A percentile compares a stretch with the other conserved stretches of the same genome.
Evolutionary conservation across 2,329 filamentous ascomycete genomes (phyloP).

Genomic region (Talaromyces islandicus): DNA sequence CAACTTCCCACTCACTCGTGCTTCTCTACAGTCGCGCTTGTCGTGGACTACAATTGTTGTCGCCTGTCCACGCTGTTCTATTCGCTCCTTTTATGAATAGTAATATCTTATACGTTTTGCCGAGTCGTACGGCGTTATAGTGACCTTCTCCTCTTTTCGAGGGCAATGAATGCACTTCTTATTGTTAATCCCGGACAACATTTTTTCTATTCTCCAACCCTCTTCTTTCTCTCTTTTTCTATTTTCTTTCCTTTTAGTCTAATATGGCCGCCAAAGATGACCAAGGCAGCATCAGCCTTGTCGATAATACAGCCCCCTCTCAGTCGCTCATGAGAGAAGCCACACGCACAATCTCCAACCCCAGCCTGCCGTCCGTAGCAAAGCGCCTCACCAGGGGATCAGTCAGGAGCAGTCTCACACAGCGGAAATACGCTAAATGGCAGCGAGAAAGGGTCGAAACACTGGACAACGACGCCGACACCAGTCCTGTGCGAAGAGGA

Average conservation of each 20-base stretch:
- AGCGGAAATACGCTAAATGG: slow-evolving; percentile 44
- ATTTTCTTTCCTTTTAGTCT: background rate
- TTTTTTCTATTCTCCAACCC: background rate
- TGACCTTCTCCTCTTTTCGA: background rate
- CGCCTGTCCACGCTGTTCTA: background rate
- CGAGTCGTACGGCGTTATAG: background rate
- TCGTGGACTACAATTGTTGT: background rate
- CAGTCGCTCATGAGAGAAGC: slow-evolving; percentile 19
- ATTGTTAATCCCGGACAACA: background rate
- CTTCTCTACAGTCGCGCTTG: background rate
- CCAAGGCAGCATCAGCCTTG: slow-evolving; percentile 23
- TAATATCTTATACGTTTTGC: background rate
- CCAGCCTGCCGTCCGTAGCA: slow-evolving; percentile 18
- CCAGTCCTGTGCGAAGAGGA: slow-evolving; percentile 7
- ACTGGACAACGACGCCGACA: slow-evolving; percentile 9
- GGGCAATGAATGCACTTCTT: background rate
- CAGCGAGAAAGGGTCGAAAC: slow-evolving; percentile 52
- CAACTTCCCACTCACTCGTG: background rate
- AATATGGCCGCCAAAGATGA: background rate
- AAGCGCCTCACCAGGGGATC: slow-evolving; percentile 28
- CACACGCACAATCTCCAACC: slow-evolving; percentile 15
- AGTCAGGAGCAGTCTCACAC: slow-evolving; percentile 33
- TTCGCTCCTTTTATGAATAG: background rate
- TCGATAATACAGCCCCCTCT: slow-evolving; percentile 34
- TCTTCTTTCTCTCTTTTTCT: background rate